A percentile compares a stretch with the other conserved stretches of the same genome.
Evolutionary conservation across 192 early-diverging fungal genomes (phyloP).

Genomic region (Ambispora gerdemannii): DNA sequence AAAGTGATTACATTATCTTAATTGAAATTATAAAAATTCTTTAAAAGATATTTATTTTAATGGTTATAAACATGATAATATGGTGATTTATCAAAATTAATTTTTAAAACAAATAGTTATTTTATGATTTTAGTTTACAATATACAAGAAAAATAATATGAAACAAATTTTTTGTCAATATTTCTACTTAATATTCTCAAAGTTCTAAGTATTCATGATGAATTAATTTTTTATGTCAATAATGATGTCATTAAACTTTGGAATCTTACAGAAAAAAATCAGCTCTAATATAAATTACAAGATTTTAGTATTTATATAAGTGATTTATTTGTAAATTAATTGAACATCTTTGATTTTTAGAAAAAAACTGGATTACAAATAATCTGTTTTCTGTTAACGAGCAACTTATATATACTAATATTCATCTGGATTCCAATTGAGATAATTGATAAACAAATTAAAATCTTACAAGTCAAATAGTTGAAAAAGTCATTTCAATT

Average conservation of each 20-base stretch:
- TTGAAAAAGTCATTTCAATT: slow-evolving; percentile 12
- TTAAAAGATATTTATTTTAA: slow-evolving; percentile 19
- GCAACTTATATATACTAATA: neutral
- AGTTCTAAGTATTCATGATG: neutral
- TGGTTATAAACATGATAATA: slow-evolving; percentile 11
- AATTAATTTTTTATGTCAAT: slow-evolving; percentile 14
- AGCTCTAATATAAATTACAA: neutral
- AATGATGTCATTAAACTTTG: neutral
- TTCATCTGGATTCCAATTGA: neutral
- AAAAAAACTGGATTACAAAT: neutral
- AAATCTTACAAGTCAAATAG: slow-evolving; percentile 21
- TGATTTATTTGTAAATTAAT: slow-evolving; percentile 17
- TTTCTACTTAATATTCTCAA: neutral
- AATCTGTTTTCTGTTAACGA: neutral
- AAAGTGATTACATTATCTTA: neutral
- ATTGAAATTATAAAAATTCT: slow-evolving; percentile 6
- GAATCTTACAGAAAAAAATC: neutral
- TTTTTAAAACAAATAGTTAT: slow-evolving; percentile 8
- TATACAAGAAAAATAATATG: slow-evolving; percentile 5
- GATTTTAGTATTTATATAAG: neutral
- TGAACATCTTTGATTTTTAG: neutral
- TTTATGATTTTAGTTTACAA: neutral
- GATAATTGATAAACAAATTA: slow-evolving; percentile 15
- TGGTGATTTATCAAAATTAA: slow-evolving; percentile 11
- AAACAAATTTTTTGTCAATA: neutral